Evolutionary conservation across 192 early-diverging fungal genomes (phyloP).

Genomic region (Powellomyces hirtus): DNA sequence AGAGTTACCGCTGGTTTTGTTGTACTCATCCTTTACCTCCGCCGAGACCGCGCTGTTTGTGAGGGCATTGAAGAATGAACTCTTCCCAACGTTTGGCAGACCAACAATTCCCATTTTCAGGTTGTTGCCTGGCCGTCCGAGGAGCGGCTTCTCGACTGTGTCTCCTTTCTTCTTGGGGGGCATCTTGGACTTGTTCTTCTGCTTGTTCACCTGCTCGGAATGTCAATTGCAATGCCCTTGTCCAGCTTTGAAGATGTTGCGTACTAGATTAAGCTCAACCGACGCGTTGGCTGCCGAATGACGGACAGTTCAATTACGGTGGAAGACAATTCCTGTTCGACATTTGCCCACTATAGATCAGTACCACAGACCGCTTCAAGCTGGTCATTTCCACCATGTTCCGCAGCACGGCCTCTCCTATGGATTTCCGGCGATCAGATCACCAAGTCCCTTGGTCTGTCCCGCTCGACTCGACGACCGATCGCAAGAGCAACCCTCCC

Average conservation of each 20-base stretch:
- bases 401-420: background rate
- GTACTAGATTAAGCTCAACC: no score
- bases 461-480: background rate
- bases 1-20: conserved; percentile 57
- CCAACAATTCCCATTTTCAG: conserved; percentile 12
- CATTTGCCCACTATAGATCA: no score
- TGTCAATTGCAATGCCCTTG: no score
- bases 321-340: no score
- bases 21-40: conserved; percentile 45
- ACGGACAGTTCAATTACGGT: no score
- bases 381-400: no score
- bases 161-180: conserved; percentile 49
- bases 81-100: conserved; percentile 48
- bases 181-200: conserved; percentile 17
- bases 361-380: no score
- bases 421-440: conserved; percentile 4
- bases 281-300: no score
- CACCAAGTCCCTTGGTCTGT: background rate
- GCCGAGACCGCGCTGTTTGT: conserved; percentile 46
- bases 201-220: no score
- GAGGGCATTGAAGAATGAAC: conserved; percentile 49
- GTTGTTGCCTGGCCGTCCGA: conserved; percentile 40
- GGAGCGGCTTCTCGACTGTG: conserved; percentile 44
- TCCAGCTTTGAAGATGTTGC: no score
- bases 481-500: background rate